These are phyloP conservation scores for Nemania sp. DNA, from an alignment of 2,329 filamentous ascomycete genomes.

Conservation along the genomic window DNA sequence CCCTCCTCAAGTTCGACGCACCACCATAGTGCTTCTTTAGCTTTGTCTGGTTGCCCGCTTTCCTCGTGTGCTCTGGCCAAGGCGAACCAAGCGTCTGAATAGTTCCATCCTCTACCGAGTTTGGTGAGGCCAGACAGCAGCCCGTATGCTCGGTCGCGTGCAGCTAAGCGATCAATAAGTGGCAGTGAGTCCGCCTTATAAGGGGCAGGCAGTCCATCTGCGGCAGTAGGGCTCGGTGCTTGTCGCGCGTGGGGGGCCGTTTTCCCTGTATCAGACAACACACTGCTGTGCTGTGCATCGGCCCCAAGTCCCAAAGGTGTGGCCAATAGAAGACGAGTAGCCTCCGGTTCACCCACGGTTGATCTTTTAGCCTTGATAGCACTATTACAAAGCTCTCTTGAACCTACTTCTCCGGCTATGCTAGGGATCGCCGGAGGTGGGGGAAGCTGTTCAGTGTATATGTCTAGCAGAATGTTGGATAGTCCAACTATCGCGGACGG, in stretches of 20 bases:
- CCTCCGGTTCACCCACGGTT: slow-evolving; percentile 4
- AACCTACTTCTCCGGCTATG: slow-evolving; percentile 42
- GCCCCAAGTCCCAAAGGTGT: slow-evolving; percentile 52
- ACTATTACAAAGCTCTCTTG: slow-evolving; percentile 14
- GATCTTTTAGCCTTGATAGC: slow-evolving; percentile 17
- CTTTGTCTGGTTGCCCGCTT: slow-evolving; percentile 81
- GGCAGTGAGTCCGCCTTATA: slow-evolving; percentile 66
- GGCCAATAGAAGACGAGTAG: slow-evolving; percentile 42
- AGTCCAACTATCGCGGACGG: slow-evolving; percentile 78
- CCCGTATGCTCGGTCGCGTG: slow-evolving; percentile 84
- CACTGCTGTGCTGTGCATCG: slow-evolving; percentile 15
- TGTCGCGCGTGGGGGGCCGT: slow-evolving; percentile 17
- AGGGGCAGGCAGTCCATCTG: slow-evolving; percentile 52
- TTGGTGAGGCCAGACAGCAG: slow-evolving; percentile 83
- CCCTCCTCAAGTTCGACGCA: slow-evolving; percentile 92
- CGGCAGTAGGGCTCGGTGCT: slow-evolving; percentile 29
- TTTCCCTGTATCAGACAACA: slow-evolving; percentile 19
- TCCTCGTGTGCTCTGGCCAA: slow-evolving; percentile 87
- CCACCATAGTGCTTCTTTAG: slow-evolving; percentile 95
- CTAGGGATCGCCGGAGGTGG: slow-evolving; percentile 58
- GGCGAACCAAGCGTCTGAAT: slow-evolving; percentile 89
- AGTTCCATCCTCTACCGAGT: slow-evolving; percentile 85
- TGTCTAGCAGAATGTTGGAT: slow-evolving; percentile 82
- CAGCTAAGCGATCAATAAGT: slow-evolving; percentile 79
- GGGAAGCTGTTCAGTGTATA: slow-evolving; percentile 72